Conservation (phyloP, 2,329 filamentous ascomycete genomes). For the Colletotrichum sidae region DNA sequence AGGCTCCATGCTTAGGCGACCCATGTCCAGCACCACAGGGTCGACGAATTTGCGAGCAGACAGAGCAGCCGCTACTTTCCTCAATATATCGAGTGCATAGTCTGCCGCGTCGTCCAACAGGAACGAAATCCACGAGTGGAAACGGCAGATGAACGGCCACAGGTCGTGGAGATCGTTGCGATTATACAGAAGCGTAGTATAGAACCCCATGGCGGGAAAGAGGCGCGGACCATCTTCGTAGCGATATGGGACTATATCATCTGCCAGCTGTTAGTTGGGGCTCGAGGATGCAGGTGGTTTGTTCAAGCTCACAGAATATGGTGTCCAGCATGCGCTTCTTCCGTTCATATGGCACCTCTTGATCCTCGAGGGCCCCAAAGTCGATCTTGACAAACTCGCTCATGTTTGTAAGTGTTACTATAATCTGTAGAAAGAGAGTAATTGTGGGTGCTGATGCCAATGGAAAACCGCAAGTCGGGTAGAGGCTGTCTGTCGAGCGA, state of each 20-base stretch:
- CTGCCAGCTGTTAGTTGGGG: background rate
- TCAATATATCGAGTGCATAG: no score
- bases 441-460: no score
- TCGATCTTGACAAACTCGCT: background rate
- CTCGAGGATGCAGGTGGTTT: background rate
- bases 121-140: background rate
- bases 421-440: no score
- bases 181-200: background rate
- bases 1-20: no score
- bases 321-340: conserved; percentile 20
- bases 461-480: no score
- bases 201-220: background rate
- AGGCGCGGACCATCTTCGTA: background rate
- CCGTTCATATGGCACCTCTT: background rate
- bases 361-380: conserved; percentile 1
- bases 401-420: background rate
- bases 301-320: background rate
- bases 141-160: background rate
- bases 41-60: no score
- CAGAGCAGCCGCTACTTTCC: no score
- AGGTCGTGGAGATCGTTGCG: background rate
- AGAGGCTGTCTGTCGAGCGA: no score
- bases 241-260: conserved; percentile 9
- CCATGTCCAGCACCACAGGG: no score
- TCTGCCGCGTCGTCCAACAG: no score